Evolutionary conservation across 73 alveolate genomes (phyloP), one percentile per base, ranked within the genome.

Genomic region (Durusdinium trenchii): DNA sequence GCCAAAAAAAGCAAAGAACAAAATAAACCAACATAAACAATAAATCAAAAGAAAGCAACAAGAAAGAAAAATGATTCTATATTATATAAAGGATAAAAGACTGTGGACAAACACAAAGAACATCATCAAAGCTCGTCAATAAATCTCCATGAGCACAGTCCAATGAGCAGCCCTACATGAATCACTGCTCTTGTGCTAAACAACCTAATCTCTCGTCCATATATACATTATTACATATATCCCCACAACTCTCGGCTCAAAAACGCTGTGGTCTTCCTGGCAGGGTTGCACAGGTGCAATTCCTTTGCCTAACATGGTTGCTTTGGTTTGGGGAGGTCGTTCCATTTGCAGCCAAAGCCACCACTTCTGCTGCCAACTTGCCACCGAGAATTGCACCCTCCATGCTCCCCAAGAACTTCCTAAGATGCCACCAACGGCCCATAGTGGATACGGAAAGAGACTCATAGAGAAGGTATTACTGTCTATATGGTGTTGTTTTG

Each of bases 351-450:
- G 81, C 81, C 91, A 26, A 12, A 18, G 82, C 6, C 1, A 51
- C 96, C 28, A 81, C 99, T 43, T 95, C 99, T 5, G 99, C 99
- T 3, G 94, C 94, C 86, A 81, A 42, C 95, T 95, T 95, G 78
- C 99, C 99, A 12, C 64, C 94, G 51, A 95, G 54, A 30, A 95
- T 69, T 52, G 99, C 99, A 5, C 99, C 99, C 95, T 95, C 99
- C 95, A 76, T 81, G 78, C 95, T 76, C 61, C 95, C 99, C 73
- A 95, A 60, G 95, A 76, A 95, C 79, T 81, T 81, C 99, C 91
- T 78, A 9, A 48, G 48, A 5, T 9, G 28, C 52, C 14, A 28
- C 69, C 2, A 48, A 20, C 26, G n/a, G n/a, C n/a, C n/a, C 32
- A 73, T 73, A 51, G 35, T 73, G 23, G 89, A 78, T 45, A n/a